Evolutionary conservation across 2,329 filamentous ascomycete genomes (phyloP).

Genomic region (Huntiella savannae): DNA sequence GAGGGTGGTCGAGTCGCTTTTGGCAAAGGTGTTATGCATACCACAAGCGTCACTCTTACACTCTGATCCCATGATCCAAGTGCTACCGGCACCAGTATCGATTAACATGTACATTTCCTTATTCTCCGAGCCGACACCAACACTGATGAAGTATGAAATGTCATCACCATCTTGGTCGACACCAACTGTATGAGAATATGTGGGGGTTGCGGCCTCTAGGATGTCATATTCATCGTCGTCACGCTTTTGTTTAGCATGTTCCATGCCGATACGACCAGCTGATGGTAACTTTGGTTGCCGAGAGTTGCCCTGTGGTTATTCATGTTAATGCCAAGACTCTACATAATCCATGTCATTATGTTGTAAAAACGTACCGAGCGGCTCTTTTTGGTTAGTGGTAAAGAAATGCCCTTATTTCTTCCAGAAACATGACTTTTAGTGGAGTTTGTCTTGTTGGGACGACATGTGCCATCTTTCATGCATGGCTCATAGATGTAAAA

Average conservation of each 20-base stretch:
- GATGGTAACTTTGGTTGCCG: neutral
- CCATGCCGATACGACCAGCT: slow-evolving; percentile 11
- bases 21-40: slow-evolving; percentile 51
- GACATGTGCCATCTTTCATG: slow-evolving; percentile 10
- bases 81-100: slow-evolving; percentile 51
- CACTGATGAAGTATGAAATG: slow-evolving; percentile 44
- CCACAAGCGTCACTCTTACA: slow-evolving; percentile 50
- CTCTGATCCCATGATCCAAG: slow-evolving; percentile 61
- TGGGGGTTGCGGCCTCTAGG: slow-evolving; percentile 26
- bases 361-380: slow-evolving; percentile 6
- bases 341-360: neutral
- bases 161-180: slow-evolving; percentile 47
- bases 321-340: neutral
- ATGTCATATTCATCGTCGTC: slow-evolving; percentile 27
- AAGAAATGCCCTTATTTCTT: neutral
- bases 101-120: slow-evolving; percentile 42
- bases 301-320: neutral
- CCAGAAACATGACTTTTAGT: neutral
- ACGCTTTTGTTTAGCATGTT: slow-evolving; percentile 22
- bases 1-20: slow-evolving; percentile 44
- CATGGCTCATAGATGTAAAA: slow-evolving; percentile 13
- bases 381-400: slow-evolving; percentile 4
- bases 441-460: slow-evolving; percentile 3
- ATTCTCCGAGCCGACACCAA: slow-evolving; percentile 33
- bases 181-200: slow-evolving; percentile 29